Conservation (phyloP, 306 rosid species). For the Cyclanthera cordifolia region DNA sequence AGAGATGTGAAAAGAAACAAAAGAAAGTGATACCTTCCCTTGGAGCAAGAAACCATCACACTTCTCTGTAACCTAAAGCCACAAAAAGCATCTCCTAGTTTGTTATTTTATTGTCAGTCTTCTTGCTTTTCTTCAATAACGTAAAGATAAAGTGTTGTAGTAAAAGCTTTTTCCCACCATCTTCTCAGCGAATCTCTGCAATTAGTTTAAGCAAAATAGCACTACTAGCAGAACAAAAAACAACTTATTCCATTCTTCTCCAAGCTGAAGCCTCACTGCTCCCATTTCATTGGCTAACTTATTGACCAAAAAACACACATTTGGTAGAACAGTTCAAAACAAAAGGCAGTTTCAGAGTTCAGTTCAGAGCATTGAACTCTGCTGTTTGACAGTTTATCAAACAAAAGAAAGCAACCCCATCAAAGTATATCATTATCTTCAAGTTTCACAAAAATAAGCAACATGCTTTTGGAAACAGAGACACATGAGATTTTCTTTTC, state of each 20-base stretch:
- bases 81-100: constrained; percentile 36
- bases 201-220: constrained; percentile 3
- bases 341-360: background rate
- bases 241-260: constrained; percentile 10
- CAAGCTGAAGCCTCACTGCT: background rate
- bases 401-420: background rate
- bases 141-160: constrained; percentile 54
- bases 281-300: background rate
- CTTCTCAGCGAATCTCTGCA: constrained; percentile 39
- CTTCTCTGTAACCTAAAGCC: constrained; percentile 19
- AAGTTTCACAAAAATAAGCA: background rate
- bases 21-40: constrained; percentile 26
- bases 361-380: background rate
- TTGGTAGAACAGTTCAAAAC: background rate
- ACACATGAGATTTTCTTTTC: background rate
- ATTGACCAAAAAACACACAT: background rate
- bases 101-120: constrained; percentile 23
- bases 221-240: constrained; percentile 5
- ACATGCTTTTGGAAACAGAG: background rate
- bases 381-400: background rate
- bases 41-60: constrained; percentile 34
- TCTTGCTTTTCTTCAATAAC: constrained; percentile 43
- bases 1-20: constrained; percentile 39
- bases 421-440: background rate
- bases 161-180: constrained; percentile 39